Evolutionary conservation across 1,284 basidiomycete genomes (phyloP), one percentile per base, ranked within the genome.

Genomic region (Trametes sp.): DNA sequence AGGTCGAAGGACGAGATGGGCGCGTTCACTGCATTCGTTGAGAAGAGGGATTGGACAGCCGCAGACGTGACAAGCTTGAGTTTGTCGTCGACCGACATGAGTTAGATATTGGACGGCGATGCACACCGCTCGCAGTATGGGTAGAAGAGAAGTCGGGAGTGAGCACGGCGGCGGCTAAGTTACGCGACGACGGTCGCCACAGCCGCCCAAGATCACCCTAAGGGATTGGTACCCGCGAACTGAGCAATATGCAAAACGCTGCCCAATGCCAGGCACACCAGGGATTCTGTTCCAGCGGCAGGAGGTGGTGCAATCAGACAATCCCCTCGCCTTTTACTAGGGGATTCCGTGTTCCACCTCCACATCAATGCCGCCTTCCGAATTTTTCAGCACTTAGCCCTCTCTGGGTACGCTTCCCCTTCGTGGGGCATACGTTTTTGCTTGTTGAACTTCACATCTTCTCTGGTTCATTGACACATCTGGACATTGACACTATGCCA

Each of bases 321-420:
- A 84, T 81, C 82, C 84, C 84, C 84, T 85, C 84, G 85, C 85
- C 84, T 86, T 85, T 86, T 85, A 86, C 85, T 85, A 86, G 84
- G 84, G 84, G 82, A 81, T 84, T 84, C 84, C 81, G 84, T 86
- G 84, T 83, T 74, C 74, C 77, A 75, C 78, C 80, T 78, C 80
- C 78, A 76, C 67, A 66, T 61, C 24, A 79, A 83, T 80, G 78
- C 77, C 81, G 78, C 82, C 67, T 76, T 76, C 72, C 75, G 76
- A 85, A 86, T 86, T 84, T 86, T 86, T 86, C 82, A 81, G 77
- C 52, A 62, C 74, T 76, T 75, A 77, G 82, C 76, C 80, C 63
- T 59, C 54, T 61, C 66, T 68, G 74, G 74, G 74, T 21, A 13
- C 51, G 23, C 42, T 54, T 16, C 23, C 41, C 45, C 36, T n/a